Base-by-base conservation (phyloP, 176 grass and related monocot species). In the Bothriochloa decipiens region DNA sequence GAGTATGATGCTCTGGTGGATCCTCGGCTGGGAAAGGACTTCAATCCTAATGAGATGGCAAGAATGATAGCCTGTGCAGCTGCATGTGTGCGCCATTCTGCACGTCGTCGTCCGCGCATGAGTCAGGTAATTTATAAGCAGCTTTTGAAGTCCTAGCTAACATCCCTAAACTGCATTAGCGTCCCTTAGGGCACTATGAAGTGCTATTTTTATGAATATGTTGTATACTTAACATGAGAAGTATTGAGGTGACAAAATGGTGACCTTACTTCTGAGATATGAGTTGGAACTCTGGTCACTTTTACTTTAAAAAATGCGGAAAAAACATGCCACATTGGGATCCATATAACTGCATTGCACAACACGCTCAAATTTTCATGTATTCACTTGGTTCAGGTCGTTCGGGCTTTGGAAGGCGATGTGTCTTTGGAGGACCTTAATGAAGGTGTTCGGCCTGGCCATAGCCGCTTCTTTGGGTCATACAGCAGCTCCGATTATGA, bases 1-100 rank as follows among this genome's bases (percentile, higher is more conserved):
- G 85, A 91, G 33, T 96, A 91, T 9, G 84, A 96, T 25, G 26
- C 27, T 8, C 77, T 99, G 33, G 93, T 99, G 71, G 96, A 99
- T 89, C 58, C 81, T 81, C 82, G 74, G 32, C 78, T 99, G 35
- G 80, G 65, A 14, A 96, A 84, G 81, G 86, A 99, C 80, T 94
- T 90, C 73, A 96, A 68, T 82, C 78, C 87, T 36, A 84, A 89
- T 77, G 93, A 99, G 84, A 94, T 99, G 40, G 89, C 90, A 55
- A 87, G 91, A 75, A 94, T 96, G 96, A 94, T 98, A 84, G 93
- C 93, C 14, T 93, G 93, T 84, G 93, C 93, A 8, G 93, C 93
- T 72, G 96, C 96, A 83, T 98, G 96, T 72, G 93, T 98, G 12
- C 93, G 96, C 65, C 93, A 98, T 88, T 92, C 93, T 74, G 93